phyloP scores from a whole-genome alignment of 116 monocot species.

The Posidonia oceanica region DNA sequence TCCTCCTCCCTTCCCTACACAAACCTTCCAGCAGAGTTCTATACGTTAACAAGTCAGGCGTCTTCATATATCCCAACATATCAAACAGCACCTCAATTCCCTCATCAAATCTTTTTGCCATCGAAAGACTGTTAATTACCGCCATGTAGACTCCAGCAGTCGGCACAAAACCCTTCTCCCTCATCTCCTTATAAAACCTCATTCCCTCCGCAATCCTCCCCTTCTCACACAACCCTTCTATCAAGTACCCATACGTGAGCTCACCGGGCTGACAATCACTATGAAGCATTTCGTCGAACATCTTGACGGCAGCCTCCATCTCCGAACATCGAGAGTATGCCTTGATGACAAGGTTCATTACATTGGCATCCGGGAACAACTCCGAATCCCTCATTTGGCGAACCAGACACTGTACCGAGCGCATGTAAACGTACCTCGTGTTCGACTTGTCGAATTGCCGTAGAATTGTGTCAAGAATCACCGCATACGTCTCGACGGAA shows the following conservation, averaged over 20 bases:
- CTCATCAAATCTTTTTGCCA: constrained; percentile 57
- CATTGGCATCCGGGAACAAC: constrained; percentile 37
- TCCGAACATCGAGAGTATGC: constrained; percentile 55
- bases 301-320: constrained; percentile 59
- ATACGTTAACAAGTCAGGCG: constrained; percentile 65
- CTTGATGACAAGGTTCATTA: constrained; percentile 60
- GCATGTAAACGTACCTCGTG: constrained; percentile 47
- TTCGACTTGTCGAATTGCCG: constrained; percentile 48
- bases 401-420: constrained; percentile 45
- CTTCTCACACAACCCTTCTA: constrained; percentile 58
- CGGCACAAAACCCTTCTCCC: constrained; percentile 62
- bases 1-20: constrained; percentile 65
- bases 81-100: constrained; percentile 44
- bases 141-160: constrained; percentile 48
- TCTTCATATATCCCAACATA: constrained; percentile 45
- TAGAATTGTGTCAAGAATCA: constrained; percentile 47
- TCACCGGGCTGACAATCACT: constrained; percentile 61
- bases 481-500: constrained; percentile 41
- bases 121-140: constrained; percentile 39
- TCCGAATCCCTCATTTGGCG: constrained; percentile 67
- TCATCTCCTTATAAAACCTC: constrained; percentile 53
- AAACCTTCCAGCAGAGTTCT: constrained; percentile 71
- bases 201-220: constrained; percentile 43
- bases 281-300: constrained; percentile 61
- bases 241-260: constrained; percentile 58